Evolutionary conservation across 1,139 yeast genomes (phyloP).

Genomic region (Candida labiduridarum): DNA sequence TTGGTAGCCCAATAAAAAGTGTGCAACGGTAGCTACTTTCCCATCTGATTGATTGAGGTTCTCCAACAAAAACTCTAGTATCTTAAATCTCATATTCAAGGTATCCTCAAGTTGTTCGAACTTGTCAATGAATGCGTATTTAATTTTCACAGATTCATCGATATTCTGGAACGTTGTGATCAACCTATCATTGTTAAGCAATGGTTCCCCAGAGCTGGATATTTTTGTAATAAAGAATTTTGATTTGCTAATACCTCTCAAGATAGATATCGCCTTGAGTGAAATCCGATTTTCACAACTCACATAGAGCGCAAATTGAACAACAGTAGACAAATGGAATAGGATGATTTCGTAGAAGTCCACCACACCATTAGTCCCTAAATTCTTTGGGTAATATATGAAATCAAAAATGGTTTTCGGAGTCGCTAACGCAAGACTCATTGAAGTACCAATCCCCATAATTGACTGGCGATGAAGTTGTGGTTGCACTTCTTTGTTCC

Average conservation of each 20-base stretch:
- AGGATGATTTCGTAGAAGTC: slow-evolving; percentile 73
- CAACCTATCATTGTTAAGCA: slow-evolving; percentile 62
- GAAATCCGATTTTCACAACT: slow-evolving; percentile 62
- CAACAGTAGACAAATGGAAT: slow-evolving; percentile 67
- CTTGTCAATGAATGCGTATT: slow-evolving; percentile 73
- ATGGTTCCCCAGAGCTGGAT: slow-evolving; percentile 30
- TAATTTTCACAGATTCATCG: slow-evolving; percentile 71
- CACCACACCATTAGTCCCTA: slow-evolving; percentile 63
- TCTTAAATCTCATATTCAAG: slow-evolving; percentile 54
- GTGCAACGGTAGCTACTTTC: slow-evolving; percentile 59
- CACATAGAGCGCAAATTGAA: slow-evolving; percentile 70
- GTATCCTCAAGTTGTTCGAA: slow-evolving; percentile 48
- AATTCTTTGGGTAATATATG: slow-evolving; percentile 49
- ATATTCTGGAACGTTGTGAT: slow-evolving; percentile 72
- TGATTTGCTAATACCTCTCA: slow-evolving; percentile 54
- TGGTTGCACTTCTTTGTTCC: slow-evolving; percentile 19
- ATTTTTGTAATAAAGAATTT: slow-evolving; percentile 46
- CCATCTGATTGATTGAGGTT: slow-evolving; percentile 47
- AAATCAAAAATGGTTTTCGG: slow-evolving; percentile 50
- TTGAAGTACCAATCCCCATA: slow-evolving; percentile 28
- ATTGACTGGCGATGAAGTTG: slow-evolving; percentile 14
- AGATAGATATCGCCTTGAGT: slow-evolving; percentile 51
- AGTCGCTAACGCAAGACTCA: slow-evolving; percentile 29
- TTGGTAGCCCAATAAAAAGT: slow-evolving; percentile 73
- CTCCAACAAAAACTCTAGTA: slow-evolving; percentile 59